Conservation (phyloP, 2,329 filamentous ascomycete species). For the Cladosporium oxysporum region DNA sequence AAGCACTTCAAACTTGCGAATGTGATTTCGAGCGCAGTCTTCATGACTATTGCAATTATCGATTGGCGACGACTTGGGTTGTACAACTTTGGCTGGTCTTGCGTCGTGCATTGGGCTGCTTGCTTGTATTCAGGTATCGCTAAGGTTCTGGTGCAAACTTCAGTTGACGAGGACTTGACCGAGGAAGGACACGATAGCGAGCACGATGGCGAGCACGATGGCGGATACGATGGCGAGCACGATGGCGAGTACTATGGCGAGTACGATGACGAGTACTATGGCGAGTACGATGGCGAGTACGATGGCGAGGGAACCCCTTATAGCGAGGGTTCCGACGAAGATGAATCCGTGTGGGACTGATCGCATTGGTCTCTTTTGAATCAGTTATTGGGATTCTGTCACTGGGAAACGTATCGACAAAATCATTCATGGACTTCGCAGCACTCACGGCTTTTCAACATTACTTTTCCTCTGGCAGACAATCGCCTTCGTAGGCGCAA, state of each 20-base stretch:
- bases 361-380: background rate
- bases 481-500: background rate
- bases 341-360: background rate
- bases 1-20: background rate
- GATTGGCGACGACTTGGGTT: background rate
- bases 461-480: slow-evolving; percentile 2
- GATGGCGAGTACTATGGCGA: no score
- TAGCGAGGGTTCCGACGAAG: background rate
- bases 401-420: no score
- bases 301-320: no score
- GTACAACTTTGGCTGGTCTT: background rate
- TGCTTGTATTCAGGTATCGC: background rate
- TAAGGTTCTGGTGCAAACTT: background rate
- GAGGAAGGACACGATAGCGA: background rate
- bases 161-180: background rate
- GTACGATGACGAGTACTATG: no score
- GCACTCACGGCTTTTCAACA: background rate
- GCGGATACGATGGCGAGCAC: no score
- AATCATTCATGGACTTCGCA: no score
- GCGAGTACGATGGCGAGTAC: no score
- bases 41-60: background rate
- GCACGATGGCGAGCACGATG: no score
- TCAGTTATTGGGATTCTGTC: background rate
- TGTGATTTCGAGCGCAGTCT: background rate
- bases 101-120: background rate